Base-by-base conservation (phyloP, 148 eudicot species). In the Spergularia marina region DNA sequence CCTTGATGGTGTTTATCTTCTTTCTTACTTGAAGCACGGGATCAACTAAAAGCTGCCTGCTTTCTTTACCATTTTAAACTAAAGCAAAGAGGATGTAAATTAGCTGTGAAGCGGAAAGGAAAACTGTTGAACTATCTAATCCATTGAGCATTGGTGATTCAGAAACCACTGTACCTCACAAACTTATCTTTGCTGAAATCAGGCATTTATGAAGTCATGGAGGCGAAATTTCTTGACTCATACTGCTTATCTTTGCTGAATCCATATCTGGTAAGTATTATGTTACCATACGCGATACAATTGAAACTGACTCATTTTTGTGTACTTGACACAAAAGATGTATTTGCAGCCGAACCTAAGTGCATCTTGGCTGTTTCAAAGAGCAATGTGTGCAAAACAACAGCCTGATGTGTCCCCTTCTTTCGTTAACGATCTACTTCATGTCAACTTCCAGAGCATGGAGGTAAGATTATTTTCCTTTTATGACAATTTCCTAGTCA, bases 351-450 rank as follows among this genome's bases (percentile, higher is more conserved):
- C 99, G 20, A 95, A 95, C 70, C 79, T 95, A 53, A 95, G 99
- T 74, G 86, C 99, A 17, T 92, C 99, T 5, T 95, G 99, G 99
- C 80, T 95, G 79, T 95, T 95, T 78, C 99, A 95, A 92, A 85
- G 92, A 85, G 97, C 99, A 79, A 95, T 95, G 99, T 95, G 96
- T 41, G 94, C 97, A 53, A 92, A 89, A 81, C 89, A 89, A 76
- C 81, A 85, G 55, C 78, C 94, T 53, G 83, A 84, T 72, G 94
- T 95, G 56, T 78, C 94, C 36, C 90, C 94, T 47, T 88, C 91
- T 81, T 95, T 95, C 84, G 91, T 92, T 82, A 95, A 85, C 55
- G 91, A 92, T 53, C 92, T 95, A 71, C 91, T 95, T 60, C 82
- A 79, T 76, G 87, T 66, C 78, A 95, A 95, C 83, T 95, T 95